Conservation (phyloP, 2,329 filamentous ascomycete genomes). For the Pezicula rhizophila region DNA sequence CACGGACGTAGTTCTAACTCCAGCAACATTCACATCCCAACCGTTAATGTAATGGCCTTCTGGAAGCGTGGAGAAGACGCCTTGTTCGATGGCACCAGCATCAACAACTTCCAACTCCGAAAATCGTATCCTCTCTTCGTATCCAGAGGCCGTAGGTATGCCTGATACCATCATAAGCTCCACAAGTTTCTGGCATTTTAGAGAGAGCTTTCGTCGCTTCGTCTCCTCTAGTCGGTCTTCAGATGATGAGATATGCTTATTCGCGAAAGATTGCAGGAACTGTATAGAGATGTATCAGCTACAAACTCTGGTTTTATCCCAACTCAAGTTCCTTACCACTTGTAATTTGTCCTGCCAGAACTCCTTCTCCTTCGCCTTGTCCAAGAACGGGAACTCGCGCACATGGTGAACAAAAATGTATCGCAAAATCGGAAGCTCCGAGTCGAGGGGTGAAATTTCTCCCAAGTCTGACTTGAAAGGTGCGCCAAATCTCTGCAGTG, state of each 20-base stretch:
- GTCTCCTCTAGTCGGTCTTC: slow-evolving; percentile 95
- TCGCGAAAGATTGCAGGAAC: slow-evolving; percentile 96
- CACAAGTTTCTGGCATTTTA: slow-evolving; percentile 90
- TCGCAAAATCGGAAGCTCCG: slow-evolving; percentile 84
- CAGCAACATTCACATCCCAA: slow-evolving; percentile 95
- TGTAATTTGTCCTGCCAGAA: slow-evolving; percentile 99
- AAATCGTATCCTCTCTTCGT: slow-evolving; percentile 95
- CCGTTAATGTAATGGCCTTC: slow-evolving; percentile 90
- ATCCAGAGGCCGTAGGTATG: slow-evolving; percentile 89
- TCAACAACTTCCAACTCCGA: slow-evolving; percentile 97
- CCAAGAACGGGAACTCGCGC: slow-evolving; percentile 94
- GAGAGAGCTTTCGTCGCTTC: slow-evolving; percentile 84
- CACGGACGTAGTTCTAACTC: slow-evolving; percentile 71
- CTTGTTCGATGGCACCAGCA: slow-evolving; percentile 83
- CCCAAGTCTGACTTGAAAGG: slow-evolving; percentile 90
- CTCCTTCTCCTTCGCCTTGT: slow-evolving; percentile 95
- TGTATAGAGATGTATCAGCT: slow-evolving; percentile 30
- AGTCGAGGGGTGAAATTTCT: slow-evolving; percentile 88
- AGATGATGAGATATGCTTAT: slow-evolving; percentile 93
- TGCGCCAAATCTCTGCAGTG: slow-evolving; percentile 88
- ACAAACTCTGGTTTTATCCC: background rate
- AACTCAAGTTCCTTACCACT: slow-evolving; percentile 52
- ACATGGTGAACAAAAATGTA: slow-evolving; percentile 99
- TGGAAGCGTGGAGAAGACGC: slow-evolving; percentile 78
- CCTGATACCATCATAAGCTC: slow-evolving; percentile 99